Base-by-base conservation (phyloP, 805 yeast species). In the Saturnispora dispora region DNA sequence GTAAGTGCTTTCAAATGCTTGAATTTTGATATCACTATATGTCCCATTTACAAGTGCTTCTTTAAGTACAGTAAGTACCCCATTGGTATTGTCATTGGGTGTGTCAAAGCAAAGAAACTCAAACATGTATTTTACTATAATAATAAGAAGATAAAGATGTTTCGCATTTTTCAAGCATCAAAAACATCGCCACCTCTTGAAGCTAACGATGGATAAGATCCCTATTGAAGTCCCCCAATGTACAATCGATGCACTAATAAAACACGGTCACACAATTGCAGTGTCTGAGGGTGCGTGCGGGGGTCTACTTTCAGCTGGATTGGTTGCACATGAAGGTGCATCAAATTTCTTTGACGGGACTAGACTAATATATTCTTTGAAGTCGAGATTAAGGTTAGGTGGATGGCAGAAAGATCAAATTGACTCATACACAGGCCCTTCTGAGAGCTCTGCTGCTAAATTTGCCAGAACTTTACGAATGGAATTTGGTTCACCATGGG, bases 261-360 rank as follows among this genome's bases (percentile, higher is more conserved):
- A 25, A 11, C 36, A 81, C 27, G 66, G 73, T 13, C 82, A 83
- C 62, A 85, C 95, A 0, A 68, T 88, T 22, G 86, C 95, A 0
- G 83, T 85, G 1, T 81, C 90, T 5, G 96, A 88, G 60, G 89
- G 90, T 2, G 95, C 96, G 0, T 88, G 96, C 64, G 96, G 96
- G 8, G 96, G 96, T 0, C 72, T 88, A 15, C 69, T 88, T 7
- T 82, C 93, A 3, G 86, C 95, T 1, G 87, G 85, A 60, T 64
- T 88, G 20, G 88, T 88, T 5, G 78, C 91, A 1, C 80, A 85
- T 3, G 90, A 95, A 0, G 96, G 96, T 4, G 96, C 96, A 0
- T 83, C 93, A 9, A 69, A 74, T 53, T 88, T 85, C 67, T 88
- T 83, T 59, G 85, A 85, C 53, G 96, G 96, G 18, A 90, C 95